Evolutionary conservation across 73 alveolate genomes (phyloP).

Genomic region (Symbiodinium pilosum): DNA sequence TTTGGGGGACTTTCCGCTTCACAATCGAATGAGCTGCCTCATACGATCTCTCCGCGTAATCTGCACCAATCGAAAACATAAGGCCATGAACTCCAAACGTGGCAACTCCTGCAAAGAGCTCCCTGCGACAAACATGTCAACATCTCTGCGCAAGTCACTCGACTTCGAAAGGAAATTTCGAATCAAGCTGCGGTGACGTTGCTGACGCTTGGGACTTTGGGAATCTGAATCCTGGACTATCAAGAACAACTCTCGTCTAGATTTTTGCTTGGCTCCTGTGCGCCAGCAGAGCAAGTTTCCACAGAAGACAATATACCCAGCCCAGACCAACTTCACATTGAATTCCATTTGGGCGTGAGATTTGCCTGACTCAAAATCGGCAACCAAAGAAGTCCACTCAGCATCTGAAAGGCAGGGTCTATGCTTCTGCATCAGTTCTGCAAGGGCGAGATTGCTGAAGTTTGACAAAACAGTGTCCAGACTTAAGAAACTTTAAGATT

Average conservation of each 20-base stretch:
- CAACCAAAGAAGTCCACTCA: not conserved
- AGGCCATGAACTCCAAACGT: not conserved
- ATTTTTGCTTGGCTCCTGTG: not conserved
- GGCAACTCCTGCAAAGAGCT: not conserved
- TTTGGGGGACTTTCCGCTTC: conserved; percentile 12
- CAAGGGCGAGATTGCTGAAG: not conserved
- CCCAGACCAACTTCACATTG: not conserved
- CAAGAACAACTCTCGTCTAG: not conserved
- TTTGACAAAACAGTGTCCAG: not conserved
- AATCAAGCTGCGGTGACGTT: not conserved
- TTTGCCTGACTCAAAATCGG: not conserved
- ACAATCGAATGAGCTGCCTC: not conserved
- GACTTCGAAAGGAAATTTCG: not conserved
- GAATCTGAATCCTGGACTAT: not conserved
- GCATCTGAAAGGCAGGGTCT: not conserved
- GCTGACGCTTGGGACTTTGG: not conserved
- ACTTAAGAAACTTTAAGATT: no score
- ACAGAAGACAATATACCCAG: not conserved
- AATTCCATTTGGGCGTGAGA: not conserved
- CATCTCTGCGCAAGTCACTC: not conserved
- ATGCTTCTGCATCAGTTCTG: not conserved
- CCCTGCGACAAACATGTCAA: not conserved
- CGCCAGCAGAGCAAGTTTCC: not conserved
- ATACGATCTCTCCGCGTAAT: not conserved
- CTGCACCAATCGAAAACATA: not conserved